Conservation (phyloP, 768 basidiomycete genomes). For the Bullera alba region DNA sequence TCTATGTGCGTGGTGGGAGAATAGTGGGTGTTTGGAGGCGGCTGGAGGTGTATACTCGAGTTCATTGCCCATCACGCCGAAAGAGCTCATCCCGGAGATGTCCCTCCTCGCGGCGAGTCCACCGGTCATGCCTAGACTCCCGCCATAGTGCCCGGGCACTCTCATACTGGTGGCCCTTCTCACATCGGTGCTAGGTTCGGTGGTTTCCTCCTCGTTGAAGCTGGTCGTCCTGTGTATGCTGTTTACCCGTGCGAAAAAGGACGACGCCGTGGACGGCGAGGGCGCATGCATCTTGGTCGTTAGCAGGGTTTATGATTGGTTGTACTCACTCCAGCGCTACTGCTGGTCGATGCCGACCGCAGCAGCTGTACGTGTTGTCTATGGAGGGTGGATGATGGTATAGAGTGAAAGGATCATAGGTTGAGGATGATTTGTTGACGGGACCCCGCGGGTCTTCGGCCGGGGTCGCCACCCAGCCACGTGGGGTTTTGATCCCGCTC, state of each 20-base stretch:
- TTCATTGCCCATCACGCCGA: slow-evolving; percentile 25
- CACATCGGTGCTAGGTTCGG: background rate
- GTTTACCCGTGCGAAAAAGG: slow-evolving; percentile 11
- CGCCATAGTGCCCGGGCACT: slow-evolving; percentile 10
- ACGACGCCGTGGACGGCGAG: slow-evolving; percentile 10
- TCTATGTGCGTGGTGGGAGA: slow-evolving; percentile 36
- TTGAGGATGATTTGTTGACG: too few relatives aligned
- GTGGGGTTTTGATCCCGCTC: too few relatives aligned
- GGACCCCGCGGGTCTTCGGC: too few relatives aligned
- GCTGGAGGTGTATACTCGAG: slow-evolving; percentile 27
- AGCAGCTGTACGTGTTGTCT: too few relatives aligned
- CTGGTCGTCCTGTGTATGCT: slow-evolving; percentile 9
- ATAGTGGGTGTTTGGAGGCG: slow-evolving; percentile 36
- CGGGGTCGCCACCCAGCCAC: too few relatives aligned
- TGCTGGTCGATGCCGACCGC: too few relatives aligned
- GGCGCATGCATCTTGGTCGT: slow-evolving; percentile 5
- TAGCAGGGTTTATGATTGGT: too few relatives aligned
- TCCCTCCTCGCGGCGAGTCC: background rate
- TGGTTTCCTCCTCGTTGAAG: background rate
- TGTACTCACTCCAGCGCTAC: too few relatives aligned
- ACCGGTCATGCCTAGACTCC: background rate
- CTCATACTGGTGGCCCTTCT: slow-evolving; percentile 13
- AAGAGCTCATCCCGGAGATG: slow-evolving; percentile 6
- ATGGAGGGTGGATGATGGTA: too few relatives aligned
- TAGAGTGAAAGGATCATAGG: too few relatives aligned